A percentile compares a stretch with the other conserved stretches of the same genome.
phyloP scores from a whole-genome alignment of 83 land plant genomes.

The Picea mariana region DNA sequence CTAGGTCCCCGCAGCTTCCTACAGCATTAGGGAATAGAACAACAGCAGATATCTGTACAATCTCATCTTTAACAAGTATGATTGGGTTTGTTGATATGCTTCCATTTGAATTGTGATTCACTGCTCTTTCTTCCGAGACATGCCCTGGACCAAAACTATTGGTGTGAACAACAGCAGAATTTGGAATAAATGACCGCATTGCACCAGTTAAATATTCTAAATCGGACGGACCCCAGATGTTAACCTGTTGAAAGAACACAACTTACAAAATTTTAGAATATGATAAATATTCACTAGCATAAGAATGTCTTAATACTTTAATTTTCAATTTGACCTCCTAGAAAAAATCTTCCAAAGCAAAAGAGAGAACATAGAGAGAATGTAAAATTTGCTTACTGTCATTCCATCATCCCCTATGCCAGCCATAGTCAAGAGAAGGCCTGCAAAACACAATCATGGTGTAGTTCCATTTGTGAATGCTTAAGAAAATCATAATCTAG shows the following conservation, averaged over 20 bases:
- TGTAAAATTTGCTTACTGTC: slow-evolving; percentile 62
- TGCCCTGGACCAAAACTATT: slow-evolving; percentile 72
- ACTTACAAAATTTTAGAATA: slow-evolving; percentile 1
- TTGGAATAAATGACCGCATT: slow-evolving; percentile 86
- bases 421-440: slow-evolving; percentile 92
- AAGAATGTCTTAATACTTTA: neutral
- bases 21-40: slow-evolving; percentile 44
- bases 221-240: slow-evolving; percentile 97
- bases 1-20: slow-evolving; percentile 8
- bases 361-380: neutral
- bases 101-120: neutral
- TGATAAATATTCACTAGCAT: neutral
- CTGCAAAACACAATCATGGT: slow-evolving; percentile 35
- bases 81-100: slow-evolving; percentile 26
- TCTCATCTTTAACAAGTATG: slow-evolving; percentile 76
- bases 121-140: slow-evolving; percentile 20
- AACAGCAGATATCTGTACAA: slow-evolving; percentile 90
- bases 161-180: slow-evolving; percentile 84
- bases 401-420: slow-evolving; percentile 90
- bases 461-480: neutral
- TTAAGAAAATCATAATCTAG: neutral
- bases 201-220: slow-evolving; percentile 80
- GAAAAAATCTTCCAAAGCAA: neutral
- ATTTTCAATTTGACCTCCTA: neutral
- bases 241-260: slow-evolving; percentile 56